Base-by-base conservation (phyloP, 1,284 basidiomycete genomes). In the Microbotryomycetes sp. region DNA sequence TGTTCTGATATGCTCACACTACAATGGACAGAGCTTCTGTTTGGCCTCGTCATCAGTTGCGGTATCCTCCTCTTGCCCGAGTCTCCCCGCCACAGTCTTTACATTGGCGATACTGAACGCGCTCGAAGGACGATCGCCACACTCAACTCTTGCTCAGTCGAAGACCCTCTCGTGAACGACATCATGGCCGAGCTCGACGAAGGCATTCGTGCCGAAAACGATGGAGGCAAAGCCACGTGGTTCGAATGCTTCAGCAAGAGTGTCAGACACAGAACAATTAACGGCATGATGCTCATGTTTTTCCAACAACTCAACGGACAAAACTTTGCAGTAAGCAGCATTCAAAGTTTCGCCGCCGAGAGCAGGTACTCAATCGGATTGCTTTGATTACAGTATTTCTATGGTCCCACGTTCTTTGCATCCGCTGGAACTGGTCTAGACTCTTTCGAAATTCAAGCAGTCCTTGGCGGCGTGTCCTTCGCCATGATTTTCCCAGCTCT, bases 331-430 rank as follows among this genome's bases (percentile, higher is more conserved):
- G n/a, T n/a, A n/a, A n/a, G n/a, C n/a, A n/a, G n/a, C n/a, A n/a
- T n/a, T n/a, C n/a, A n/a, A n/a, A n/a, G n/a, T n/a, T n/a, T n/a
- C n/a, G n/a, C n/a, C n/a, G n/a, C n/a, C n/a, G n/a, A n/a, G n/a
- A n/a, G n/a, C n/a, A n/a, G n/a, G n/a, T n/a, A n/a, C n/a, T n/a
- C n/a, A n/a, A n/a, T n/a, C n/a, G n/a, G n/a, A n/a, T n/a, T n/a
- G n/a, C n/a, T n/a, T n/a, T n/a, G n/a, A n/a, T n/a, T n/a, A n/a
- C n/a, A n/a, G n/a, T n/a, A n/a, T n/a, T n/a, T n/a, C n/a, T n/a
- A n/a, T n/a, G n/a, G 87, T 11, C 86, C 89, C 59, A 86, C 85
- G 0, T 90, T 91, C 80, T 90, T 90, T 79, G 78, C 86, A 73
- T 83, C 81, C 61, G 85, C 87, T 13, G 83, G 85, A 46, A 85